Base-by-base conservation (phyloP, 495 filamentous ascomycete species). In the Tuber melanosporum region DNA sequence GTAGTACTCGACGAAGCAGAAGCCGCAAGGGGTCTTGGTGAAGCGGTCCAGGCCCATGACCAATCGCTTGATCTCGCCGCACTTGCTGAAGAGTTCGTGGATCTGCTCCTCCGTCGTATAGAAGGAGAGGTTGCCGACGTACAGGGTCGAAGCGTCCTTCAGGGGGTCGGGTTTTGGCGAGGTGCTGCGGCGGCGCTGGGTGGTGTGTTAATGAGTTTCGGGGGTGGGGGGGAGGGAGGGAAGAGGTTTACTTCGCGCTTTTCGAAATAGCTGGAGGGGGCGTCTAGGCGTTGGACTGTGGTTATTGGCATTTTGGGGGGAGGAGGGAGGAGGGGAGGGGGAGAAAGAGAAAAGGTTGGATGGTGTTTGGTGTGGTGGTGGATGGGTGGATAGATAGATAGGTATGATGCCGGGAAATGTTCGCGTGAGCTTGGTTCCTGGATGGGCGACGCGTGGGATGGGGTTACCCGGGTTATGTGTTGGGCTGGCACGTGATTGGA, bases 41-140 rank as follows among this genome's bases (percentile, higher is more conserved):
- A 94, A 95, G 26, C 95, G 91, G 83, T 99, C 96, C 39, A 99
- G 89, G 69, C 95, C 95, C 95, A 99, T 99, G n/a, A 99, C 91
- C 41, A 99, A 88, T 49, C 95, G 91, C 85, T 98, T 98, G 84
- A 99, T 95, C 86, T 98, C 95, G 76, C 95, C 95, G 84, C 93
- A 97, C 89, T 98, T 98, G 20, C 92, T 88, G 84, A 98, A 98
- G 17, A 98, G 91, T 84, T 97, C 96, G 83, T 98, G 95, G 74
- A 99, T 97, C 83, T 99, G 95, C 86, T 99, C 95, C 84, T 99
- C 95, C 70, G 95, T 99, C 17, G 95, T 99, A 87, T 97, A 99
- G 86, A 99, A 99, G n/a, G 95, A 97, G 93, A 99, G 87, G 84
- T 99, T 99, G 72, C 95, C 95, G 57, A 99, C 94, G 79, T 99